Conservation (phyloP, 2,329 filamentous ascomycete species). For the Trichoderma sp. region DNA sequence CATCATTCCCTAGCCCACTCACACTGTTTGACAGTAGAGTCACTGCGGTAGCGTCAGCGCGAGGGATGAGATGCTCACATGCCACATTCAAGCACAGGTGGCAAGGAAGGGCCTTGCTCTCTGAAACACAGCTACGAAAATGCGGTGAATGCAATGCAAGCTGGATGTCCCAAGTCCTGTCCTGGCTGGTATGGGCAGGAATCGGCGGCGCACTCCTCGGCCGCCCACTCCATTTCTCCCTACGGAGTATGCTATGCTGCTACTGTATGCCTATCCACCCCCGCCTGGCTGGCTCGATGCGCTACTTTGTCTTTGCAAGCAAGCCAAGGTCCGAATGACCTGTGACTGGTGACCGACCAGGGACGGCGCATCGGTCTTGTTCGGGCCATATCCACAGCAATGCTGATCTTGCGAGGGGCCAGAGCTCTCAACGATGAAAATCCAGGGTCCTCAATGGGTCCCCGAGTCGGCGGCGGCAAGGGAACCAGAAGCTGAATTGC, state of each 20-base stretch:
- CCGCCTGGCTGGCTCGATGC: constrained; percentile 12
- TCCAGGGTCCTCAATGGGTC: constrained; percentile 13
- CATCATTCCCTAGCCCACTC: constrained; percentile 21
- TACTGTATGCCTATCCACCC: background rate
- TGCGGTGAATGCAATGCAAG: constrained; percentile 19
- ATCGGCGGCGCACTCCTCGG: constrained; percentile 3
- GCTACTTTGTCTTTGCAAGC: background rate
- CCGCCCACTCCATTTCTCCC: constrained; percentile 1
- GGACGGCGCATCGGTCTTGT: constrained; percentile 13
- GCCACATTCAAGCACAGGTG: constrained; percentile 1
- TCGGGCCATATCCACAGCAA: constrained; percentile 16
- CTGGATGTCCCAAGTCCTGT: background rate
- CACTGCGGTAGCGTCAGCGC: constrained; percentile 9
- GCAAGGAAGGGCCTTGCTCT: constrained; percentile 19
- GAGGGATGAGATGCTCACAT: constrained; percentile 20
- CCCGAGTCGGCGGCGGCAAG: background rate
- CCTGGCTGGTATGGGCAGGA: background rate
- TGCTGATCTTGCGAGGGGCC: constrained; percentile 16
- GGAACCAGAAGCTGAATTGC: background rate
- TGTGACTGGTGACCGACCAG: background rate
- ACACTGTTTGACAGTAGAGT: constrained; percentile 12
- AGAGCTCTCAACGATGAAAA: constrained; percentile 10
- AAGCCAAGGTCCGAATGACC: constrained; percentile 12
- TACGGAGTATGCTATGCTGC: background rate
- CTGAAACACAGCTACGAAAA: constrained; percentile 15